Evolutionary conservation across 768 basidiomycete genomes (phyloP).

Genomic region (Nidularia sp.): DNA sequence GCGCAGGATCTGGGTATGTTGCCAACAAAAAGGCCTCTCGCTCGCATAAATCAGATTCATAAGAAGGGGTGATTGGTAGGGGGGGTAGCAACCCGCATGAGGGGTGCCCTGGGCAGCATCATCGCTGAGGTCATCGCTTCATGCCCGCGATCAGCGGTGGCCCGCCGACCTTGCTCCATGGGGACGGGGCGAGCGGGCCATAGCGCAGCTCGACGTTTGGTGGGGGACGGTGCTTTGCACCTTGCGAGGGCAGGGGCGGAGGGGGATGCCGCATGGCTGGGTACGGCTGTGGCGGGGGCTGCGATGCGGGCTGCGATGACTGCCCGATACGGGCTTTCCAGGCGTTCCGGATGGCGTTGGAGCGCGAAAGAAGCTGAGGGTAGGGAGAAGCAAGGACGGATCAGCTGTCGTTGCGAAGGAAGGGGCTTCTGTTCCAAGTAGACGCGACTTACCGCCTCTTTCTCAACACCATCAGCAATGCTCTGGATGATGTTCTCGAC

Average conservation of each 20-base stretch:
- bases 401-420: background rate
- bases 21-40: too few relatives aligned
- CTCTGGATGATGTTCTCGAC: slow-evolving; percentile 88
- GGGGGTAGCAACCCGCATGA: too few relatives aligned
- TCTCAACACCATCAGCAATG: slow-evolving; percentile 93
- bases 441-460: slow-evolving; percentile 62
- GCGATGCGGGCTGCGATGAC: slow-evolving; percentile 20
- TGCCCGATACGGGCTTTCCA: slow-evolving; percentile 68
- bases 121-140: slow-evolving; percentile 43
- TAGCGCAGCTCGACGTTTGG: slow-evolving; percentile 45
- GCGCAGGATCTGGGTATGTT: too few relatives aligned
- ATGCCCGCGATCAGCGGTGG: slow-evolving; percentile 60
- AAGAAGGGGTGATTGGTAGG: too few relatives aligned
- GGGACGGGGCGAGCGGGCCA: slow-evolving; percentile 60
- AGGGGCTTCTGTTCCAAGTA: background rate
- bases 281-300: slow-evolving; percentile 15
- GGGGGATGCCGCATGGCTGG: slow-evolving; percentile 15
- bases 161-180: slow-evolving; percentile 73
- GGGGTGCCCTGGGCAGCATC: background rate
- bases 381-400: slow-evolving; percentile 2
- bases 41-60: too few relatives aligned
- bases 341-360: slow-evolving; percentile 57
- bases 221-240: background rate
- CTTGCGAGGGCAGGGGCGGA: slow-evolving; percentile 11
- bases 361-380: slow-evolving; percentile 61